Evolutionary conservation across 1,139 yeast genomes (phyloP), one percentile per base, ranked within the genome.

Genomic region (Taiozyma sp.): DNA sequence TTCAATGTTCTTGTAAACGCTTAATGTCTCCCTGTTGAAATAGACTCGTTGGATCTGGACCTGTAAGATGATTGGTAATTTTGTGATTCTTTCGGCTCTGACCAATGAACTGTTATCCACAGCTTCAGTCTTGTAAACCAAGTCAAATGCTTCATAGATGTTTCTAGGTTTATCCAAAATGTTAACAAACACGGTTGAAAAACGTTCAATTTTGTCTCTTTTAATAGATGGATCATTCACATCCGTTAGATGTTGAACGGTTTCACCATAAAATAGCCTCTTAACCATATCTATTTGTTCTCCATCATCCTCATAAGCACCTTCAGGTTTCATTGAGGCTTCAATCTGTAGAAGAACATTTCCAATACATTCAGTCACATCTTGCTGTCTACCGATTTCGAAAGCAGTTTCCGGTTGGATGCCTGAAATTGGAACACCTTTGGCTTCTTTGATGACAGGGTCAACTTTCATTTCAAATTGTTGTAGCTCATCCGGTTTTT

Each of bases 341-440:
- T 92, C 97, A 32, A 92, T 73, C 66, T 92, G 98, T 57, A 85
- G 88, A n/a, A 92, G 75, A 5, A 93, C 97, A 67, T 93, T 93
- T 52, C 92, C 96, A 62, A 93, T 91, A 68, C 98, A 92, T 66
- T 93, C 99, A 0, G 97, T 90, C 19, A 93, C 98, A 72, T 93
- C 99, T 66, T 93, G 99, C 66, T 93, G 99, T 58, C 96, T 78
- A 3, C 97, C 97, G 56, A 88, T 78, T 59, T 86, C 93, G 48
- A 85, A 75, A 0, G 93, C 83, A 58, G 84, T 80, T 53, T 81
- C 89, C 67, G 85, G 77, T 62, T 84, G 89, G 54, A 81, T 86
- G 2, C 79, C 68, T 53, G 81, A 77, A 10, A 85, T 83, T 40
- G 72, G 70, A 0, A 77, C 72, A 28, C 67, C 69, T 45, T 63